Conservation (phyloP, 352 stramenopile species). For the Pythium aquatile region DNA sequence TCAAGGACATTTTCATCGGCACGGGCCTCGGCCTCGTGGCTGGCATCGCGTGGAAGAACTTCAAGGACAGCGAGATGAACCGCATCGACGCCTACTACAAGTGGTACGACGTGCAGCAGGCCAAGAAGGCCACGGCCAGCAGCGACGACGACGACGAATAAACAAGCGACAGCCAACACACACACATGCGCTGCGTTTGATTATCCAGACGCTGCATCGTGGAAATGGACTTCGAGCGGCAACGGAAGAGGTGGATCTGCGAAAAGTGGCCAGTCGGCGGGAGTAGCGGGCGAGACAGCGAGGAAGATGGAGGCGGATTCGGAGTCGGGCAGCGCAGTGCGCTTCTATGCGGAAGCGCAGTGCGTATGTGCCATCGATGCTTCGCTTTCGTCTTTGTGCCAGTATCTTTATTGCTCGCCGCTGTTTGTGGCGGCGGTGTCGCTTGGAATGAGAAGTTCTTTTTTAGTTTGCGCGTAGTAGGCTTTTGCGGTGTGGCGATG, state of each 20-base stretch:
- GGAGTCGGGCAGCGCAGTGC: neutral
- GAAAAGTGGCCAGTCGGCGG: neutral
- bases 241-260: neutral
- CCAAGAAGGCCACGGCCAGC: constrained; percentile 50
- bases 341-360: neutral
- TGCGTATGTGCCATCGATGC: neutral
- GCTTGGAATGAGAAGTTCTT: neutral
- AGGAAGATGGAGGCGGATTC: neutral
- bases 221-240: neutral
- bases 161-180: constrained; percentile 1
- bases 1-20: constrained; percentile 84
- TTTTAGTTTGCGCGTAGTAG: neutral
- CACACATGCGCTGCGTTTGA: constrained; percentile 6
- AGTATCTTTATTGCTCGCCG: neutral
- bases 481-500: constrained; percentile 18
- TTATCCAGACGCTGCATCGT: constrained; percentile 7
- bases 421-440: neutral
- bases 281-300: neutral
- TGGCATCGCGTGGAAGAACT: constrained; percentile 64
- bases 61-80: constrained; percentile 65
- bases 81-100: constrained; percentile 82
- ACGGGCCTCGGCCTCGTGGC: constrained; percentile 53
- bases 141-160: constrained; percentile 48
- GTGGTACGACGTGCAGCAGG: constrained; percentile 72
- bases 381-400: neutral